These are phyloP conservation scores for Filosporella fistucella DNA, from an alignment of 495 filamentous ascomycete genomes.

Conservation along the genomic window DNA sequence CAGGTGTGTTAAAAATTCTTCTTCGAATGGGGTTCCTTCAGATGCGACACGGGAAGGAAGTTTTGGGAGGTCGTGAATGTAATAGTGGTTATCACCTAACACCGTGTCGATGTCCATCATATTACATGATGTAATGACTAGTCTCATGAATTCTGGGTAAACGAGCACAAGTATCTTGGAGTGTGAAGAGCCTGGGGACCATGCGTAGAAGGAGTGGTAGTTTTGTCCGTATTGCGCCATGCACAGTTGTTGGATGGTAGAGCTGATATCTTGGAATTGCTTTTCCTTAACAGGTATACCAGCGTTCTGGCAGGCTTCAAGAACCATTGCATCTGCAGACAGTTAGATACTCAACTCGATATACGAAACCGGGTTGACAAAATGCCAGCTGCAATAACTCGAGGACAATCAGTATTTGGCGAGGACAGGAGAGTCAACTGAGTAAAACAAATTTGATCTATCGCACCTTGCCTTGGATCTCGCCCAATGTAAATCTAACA, in stretches of 20 bases:
- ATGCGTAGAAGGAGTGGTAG: constrained; percentile 19
- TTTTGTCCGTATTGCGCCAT: constrained; percentile 14
- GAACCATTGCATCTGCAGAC: constrained; percentile 7
- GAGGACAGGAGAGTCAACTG: not conserved
- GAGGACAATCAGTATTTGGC: not conserved
- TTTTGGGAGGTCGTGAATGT: constrained; percentile 23
- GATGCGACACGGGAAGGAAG: not conserved
- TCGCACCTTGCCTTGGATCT: constrained; percentile 15
- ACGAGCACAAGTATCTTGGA: constrained; percentile 20
- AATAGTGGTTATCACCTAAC: constrained; percentile 22
- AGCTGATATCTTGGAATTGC: constrained; percentile 9
- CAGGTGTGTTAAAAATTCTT: constrained; percentile 18
- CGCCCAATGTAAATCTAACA: constrained; percentile 21
- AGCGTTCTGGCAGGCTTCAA: constrained; percentile 10
- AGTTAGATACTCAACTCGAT: not conserved
- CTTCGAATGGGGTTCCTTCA: constrained; percentile 11
- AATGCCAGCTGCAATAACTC: too few relatives aligned
- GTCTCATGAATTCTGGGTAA: constrained; percentile 17
- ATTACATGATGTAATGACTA: constrained; percentile 23
- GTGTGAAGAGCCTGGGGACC: constrained; percentile 19
- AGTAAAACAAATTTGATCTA: not conserved
- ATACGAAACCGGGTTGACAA: too few relatives aligned
- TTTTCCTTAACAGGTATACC: constrained; percentile 12
- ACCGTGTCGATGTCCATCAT: constrained; percentile 22
- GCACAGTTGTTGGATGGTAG: constrained; percentile 11